Conservation (phyloP, 306 rosid species). For the Dalbergia oliveri region DNA sequence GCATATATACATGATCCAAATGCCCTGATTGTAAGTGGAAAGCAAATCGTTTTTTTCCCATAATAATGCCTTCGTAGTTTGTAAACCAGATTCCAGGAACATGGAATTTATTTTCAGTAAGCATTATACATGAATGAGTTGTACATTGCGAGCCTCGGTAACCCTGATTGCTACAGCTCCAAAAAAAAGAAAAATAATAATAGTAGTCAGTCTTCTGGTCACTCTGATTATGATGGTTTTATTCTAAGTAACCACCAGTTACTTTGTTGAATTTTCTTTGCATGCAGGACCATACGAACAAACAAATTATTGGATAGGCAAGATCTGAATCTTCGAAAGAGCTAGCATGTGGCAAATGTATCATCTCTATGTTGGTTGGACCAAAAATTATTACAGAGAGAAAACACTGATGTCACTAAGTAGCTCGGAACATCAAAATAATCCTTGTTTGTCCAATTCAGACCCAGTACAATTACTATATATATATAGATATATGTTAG, state of each 20-base stretch:
- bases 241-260: neutral
- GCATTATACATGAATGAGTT: too few species aligned
- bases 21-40: too few species aligned
- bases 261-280: conserved; percentile 11
- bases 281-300: conserved; percentile 31
- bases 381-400: conserved; percentile 18
- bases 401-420: conserved; percentile 13
- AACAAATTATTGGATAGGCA: conserved; percentile 2
- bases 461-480: neutral
- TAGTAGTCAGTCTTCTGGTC: too few species aligned
- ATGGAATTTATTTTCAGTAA: too few species aligned
- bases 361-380: conserved; percentile 24
- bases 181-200: too few species aligned
- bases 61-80: too few species aligned
- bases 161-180: too few species aligned
- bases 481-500: conserved; percentile 8
- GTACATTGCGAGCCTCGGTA: too few species aligned
- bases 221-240: neutral
- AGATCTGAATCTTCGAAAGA: conserved; percentile 19
- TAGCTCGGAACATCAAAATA: conserved; percentile 30
- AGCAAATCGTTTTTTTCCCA: too few species aligned
- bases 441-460: conserved; percentile 29
- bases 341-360: neutral
- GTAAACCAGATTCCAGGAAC: too few species aligned
- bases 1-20: too few species aligned